Evolutionary conservation across 805 yeast species (phyloP).

Genomic region (Kluyveromyces wickerhamii): DNA sequence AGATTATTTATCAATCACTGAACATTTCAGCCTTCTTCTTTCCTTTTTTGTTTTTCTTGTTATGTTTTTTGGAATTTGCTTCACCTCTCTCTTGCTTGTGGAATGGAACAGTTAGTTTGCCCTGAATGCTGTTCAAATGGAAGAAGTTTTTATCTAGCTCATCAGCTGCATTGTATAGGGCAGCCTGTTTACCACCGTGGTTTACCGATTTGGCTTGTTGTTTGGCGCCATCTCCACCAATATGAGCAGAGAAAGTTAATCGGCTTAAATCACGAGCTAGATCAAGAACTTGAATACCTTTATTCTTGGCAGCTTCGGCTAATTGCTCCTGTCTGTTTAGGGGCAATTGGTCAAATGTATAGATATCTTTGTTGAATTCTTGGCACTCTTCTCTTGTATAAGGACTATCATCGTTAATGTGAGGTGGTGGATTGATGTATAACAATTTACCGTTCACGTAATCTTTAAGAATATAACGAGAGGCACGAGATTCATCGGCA

Average conservation of each 20-base stretch:
- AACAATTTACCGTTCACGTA: slow-evolving; percentile 87
- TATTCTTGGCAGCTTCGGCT: slow-evolving; percentile 49
- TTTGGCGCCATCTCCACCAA: slow-evolving; percentile 40
- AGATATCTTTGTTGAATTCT: slow-evolving; percentile 69
- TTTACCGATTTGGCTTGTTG: slow-evolving; percentile 45
- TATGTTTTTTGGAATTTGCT: slow-evolving; percentile 47
- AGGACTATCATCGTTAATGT: slow-evolving; percentile 46
- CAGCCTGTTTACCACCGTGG: slow-evolving; percentile 80
- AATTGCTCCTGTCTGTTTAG: slow-evolving; percentile 69
- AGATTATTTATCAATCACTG: slow-evolving; percentile 8
- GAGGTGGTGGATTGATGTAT: slow-evolving; percentile 85
- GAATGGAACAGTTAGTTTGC: slow-evolving; percentile 64
- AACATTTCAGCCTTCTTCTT: slow-evolving; percentile 36
- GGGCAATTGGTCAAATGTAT: slow-evolving; percentile 56
- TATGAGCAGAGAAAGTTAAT: slow-evolving; percentile 73
- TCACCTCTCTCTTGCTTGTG: slow-evolving; percentile 40
- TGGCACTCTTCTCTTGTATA: slow-evolving; percentile 43
- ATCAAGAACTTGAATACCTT: slow-evolving; percentile 53
- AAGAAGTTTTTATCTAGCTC: slow-evolving; percentile 85
- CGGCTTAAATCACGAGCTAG: slow-evolving; percentile 60
- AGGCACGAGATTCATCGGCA: slow-evolving; percentile 93
- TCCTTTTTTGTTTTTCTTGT: slow-evolving; percentile 68
- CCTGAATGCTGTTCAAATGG: slow-evolving; percentile 54
- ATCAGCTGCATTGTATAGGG: slow-evolving; percentile 66
- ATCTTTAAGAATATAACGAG: slow-evolving; percentile 86